A percentile compares a stretch with the other conserved stretches of the same genome.
phyloP scores from a whole-genome alignment of 257 asterid genomes.

The Scutellaria minor region DNA sequence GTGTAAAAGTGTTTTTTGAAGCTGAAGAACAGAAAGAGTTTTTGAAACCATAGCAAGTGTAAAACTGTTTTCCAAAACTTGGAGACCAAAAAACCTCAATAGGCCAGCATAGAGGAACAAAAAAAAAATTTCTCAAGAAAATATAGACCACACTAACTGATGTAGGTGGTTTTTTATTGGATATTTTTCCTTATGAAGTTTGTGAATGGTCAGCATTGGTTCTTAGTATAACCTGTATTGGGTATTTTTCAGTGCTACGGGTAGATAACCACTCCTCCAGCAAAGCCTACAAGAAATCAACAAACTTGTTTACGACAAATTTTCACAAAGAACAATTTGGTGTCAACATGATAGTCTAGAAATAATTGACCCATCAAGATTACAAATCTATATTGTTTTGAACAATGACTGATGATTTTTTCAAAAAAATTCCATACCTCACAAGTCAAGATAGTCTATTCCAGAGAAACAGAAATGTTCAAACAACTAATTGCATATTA shows the following conservation, averaged over 20 bases:
- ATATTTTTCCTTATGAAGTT: conserved; percentile 30
- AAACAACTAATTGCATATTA: not conserved
- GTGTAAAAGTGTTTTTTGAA: too few relatives aligned
- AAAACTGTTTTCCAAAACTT: too few relatives aligned
- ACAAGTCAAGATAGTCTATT: not conserved
- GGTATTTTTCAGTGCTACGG: conserved; percentile 72
- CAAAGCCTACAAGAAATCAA: conserved; percentile 67
- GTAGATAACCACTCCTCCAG: conserved; percentile 95
- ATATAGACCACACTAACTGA: not conserved
- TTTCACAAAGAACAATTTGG: conserved; percentile 9
- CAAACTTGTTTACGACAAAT: conserved; percentile 22
- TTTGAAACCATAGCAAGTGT: too few relatives aligned
- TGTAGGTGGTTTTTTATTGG: conserved; percentile 9
- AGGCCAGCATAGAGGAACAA: too few relatives aligned
- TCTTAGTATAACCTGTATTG: conserved; percentile 64
- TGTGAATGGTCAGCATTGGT: conserved; percentile 19
- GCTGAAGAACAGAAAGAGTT: too few relatives aligned
- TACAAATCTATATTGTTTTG: not conserved
- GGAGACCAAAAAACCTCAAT: too few relatives aligned
- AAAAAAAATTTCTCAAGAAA: not conserved
- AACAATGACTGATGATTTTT: not conserved
- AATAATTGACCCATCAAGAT: conserved; percentile 32
- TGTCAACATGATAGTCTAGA: conserved; percentile 3
- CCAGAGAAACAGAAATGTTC: conserved; percentile 4
- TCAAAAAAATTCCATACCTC: conserved; percentile 8